Conservation (phyloP, 108 stramenopile species). For the Nitzschia sp. region DNA sequence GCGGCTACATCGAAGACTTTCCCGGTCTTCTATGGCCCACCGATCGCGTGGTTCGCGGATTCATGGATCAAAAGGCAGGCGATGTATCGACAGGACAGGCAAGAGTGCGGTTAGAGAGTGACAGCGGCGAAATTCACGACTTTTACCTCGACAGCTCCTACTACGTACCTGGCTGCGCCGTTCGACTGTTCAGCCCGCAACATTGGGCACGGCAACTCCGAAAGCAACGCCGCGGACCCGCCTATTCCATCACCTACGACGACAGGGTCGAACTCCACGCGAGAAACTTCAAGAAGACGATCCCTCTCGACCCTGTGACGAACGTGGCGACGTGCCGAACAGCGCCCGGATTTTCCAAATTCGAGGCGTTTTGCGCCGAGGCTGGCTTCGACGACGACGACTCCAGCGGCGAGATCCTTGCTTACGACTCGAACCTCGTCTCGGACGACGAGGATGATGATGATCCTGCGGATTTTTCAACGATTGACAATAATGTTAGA, state of each 20-base stretch:
- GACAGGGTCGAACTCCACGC: too few relatives aligned
- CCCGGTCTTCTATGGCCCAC: neutral
- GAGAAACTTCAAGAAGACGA: neutral
- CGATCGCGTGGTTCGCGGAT: neutral
- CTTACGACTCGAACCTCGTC: too few relatives aligned
- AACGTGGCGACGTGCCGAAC: neutral
- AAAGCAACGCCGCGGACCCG: too few relatives aligned
- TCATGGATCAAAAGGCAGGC: neutral
- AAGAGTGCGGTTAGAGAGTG: conserved; percentile 28
- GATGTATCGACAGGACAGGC: neutral
- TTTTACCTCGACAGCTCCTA: conserved; percentile 34
- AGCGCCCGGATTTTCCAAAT: too few relatives aligned
- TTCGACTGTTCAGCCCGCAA: conserved; percentile 39
- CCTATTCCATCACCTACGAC: too few relatives aligned
- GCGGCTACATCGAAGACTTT: conserved; percentile 9
- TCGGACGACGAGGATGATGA: too few relatives aligned
- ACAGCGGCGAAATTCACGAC: conserved; percentile 25
- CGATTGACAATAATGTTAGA: too few relatives aligned
- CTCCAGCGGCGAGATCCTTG: too few relatives aligned
- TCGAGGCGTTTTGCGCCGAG: too few relatives aligned
- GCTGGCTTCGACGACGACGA: too few relatives aligned
- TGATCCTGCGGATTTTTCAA: too few relatives aligned
- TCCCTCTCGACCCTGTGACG: neutral
- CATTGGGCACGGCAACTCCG: conserved; percentile 58
- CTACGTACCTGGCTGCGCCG: conserved; percentile 23